Conservation (phyloP, 257 asterid species). For the Paraleonurus japonicus region DNA sequence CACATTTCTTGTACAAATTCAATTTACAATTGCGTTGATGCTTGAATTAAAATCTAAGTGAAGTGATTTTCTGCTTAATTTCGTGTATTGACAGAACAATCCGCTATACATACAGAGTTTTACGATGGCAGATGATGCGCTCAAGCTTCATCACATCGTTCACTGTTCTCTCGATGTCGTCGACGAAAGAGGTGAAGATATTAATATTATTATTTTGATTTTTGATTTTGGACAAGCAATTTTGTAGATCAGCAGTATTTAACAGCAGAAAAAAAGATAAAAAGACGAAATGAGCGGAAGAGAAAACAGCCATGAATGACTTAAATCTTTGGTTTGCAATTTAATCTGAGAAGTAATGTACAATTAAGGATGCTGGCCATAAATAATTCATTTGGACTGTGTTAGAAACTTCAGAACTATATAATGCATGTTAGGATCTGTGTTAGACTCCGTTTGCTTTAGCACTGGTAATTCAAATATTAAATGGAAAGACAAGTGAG, state of each 20-base stretch:
- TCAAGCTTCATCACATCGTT: slow-evolving; percentile 95
- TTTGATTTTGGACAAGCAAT: slow-evolving; percentile 3
- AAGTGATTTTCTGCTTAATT: slow-evolving; percentile 5
- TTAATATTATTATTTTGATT: neutral
- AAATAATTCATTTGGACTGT: slow-evolving; percentile 6
- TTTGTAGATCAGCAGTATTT: slow-evolving; percentile 7
- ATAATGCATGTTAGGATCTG: neutral
- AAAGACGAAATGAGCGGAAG: neutral
- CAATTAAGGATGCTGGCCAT: neutral
- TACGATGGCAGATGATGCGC: slow-evolving; percentile 89
- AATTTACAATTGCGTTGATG: neutral
- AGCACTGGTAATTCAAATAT: neutral
- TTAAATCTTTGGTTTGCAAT: neutral
- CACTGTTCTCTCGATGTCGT: slow-evolving; percentile 98
- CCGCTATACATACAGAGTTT: slow-evolving; percentile 93
- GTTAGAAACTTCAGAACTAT: slow-evolving; percentile 13
- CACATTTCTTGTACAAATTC: neutral
- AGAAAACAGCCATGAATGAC: neutral
- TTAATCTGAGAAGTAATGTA: neutral
- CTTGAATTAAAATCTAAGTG: neutral
- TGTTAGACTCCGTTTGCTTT: neutral
- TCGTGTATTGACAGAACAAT: slow-evolving; percentile 69
- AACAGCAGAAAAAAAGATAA: neutral
- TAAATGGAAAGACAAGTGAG: neutral
- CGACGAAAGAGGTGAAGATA: slow-evolving; percentile 77